Evolutionary conservation across 345 rosid species (phyloP), one percentile per base, ranked within the genome.

Genomic region (Rubroshorea leprosula): DNA sequence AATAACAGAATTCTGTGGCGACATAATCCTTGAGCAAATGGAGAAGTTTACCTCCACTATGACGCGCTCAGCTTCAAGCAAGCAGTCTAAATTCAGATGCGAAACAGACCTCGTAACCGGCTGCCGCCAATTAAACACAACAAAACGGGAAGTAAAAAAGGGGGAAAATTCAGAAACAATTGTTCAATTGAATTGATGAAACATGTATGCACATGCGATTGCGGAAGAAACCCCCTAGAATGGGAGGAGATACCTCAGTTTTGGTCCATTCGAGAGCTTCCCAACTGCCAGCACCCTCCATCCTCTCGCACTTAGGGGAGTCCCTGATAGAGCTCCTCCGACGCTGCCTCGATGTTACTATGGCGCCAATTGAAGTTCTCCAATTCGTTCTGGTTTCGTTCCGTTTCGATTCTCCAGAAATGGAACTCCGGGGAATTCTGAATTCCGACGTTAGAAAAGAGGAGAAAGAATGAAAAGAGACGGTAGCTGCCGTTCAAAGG

Each of bases 211-310:
- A n/a, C 10, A 9, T 44, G n/a, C 1, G 47, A n/a, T n/a, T n/a
- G n/a, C n/a, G n/a, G 14, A n/a, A 14, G 0, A 12, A 23, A 2
- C 2, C 21, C 16, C 22, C 52, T 18, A 38, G 46, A 51, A 70
- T 64, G 54, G 39, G 66, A 76, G 51, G 17, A 24, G 6, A 57
- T n/a, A n/a, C 96, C 72, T 88, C 98, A 50, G 68, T 38, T 77
- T 88, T 74, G 66, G 80, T 79, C 96, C 96, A 91, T 65, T 84
- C 98, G 61, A 88, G 77, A 43, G 78, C 79, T 67, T 87, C 90
- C 96, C 96, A 91, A 72, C 91, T 80, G 50, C 85, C 87, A 49
- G 82, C 69, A 54, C 79, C 82, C 22, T 91, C 96, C 80, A 85
- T 80, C 83, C 68, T 78, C 67, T 86, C 88, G 64, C 41, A 81